These are phyloP conservation scores for Kodamaea plutei DNA, from an alignment of 1,139 yeast genomes.

Conservation along the genomic window DNA sequence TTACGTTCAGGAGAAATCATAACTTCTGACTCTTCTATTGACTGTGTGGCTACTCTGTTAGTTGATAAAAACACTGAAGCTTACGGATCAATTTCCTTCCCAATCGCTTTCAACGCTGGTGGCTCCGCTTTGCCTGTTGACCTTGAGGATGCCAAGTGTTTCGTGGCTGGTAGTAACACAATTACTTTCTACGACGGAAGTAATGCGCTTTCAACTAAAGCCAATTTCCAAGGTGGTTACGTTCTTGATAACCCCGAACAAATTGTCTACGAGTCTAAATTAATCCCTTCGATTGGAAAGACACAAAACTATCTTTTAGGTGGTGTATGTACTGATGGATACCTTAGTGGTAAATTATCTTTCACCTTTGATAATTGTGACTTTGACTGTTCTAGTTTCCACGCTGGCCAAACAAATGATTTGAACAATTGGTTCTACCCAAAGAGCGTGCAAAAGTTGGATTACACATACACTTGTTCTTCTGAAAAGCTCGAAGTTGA, in stretches of 20 bases:
- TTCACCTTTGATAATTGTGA: conserved; percentile 8
- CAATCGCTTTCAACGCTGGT: conserved; percentile 25
- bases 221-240: conserved; percentile 12
- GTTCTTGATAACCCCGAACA: conserved; percentile 1
- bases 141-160: conserved; percentile 16
- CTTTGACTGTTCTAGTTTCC: conserved; percentile 20
- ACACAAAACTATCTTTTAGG: conserved; percentile 18
- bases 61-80: conserved; percentile 9
- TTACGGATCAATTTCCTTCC: conserved; percentile 21
- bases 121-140: conserved; percentile 17
- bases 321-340: conserved; percentile 20
- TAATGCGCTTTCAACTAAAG: conserved; percentile 14
- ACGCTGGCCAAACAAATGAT: conserved; percentile 19
- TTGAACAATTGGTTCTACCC: conserved; percentile 23
- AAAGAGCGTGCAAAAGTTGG: conserved; percentile 8
- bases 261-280: conserved; percentile 3
- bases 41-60: conserved; percentile 20
- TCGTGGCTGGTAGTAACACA: conserved; percentile 20
- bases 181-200: conserved; percentile 24
- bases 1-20: conserved; percentile 22
- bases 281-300: conserved; percentile 14
- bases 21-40: conserved; percentile 20
- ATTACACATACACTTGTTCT: conserved; percentile 15
- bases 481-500: conserved; percentile 9
- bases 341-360: conserved; percentile 21